Percentiles rank a stretch among this genome's conserved stretches.
These are phyloP conservation scores for Chaetomium tenue DNA, from an alignment of 495 filamentous ascomycete species.

Conservation along the genomic window DNA sequence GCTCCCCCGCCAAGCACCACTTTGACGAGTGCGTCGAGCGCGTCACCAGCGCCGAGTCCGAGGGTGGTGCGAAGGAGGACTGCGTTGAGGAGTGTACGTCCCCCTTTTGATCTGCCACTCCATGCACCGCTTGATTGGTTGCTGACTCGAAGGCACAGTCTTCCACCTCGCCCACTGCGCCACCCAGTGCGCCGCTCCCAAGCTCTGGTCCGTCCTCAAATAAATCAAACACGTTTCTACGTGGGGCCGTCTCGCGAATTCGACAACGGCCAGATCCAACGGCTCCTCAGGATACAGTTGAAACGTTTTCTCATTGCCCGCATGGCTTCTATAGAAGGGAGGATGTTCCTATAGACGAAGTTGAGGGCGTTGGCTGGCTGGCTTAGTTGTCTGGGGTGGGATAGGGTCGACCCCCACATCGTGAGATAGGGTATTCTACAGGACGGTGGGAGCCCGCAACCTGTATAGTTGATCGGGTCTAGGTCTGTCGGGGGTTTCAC, in stretches of 20 bases:
- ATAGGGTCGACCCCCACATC: slow-evolving; percentile 1
- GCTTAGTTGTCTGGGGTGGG: not conserved
- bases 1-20: slow-evolving; percentile 89
- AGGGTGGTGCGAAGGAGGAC: slow-evolving; percentile 72
- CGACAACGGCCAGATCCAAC: slow-evolving; percentile 10
- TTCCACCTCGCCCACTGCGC: slow-evolving; percentile 98
- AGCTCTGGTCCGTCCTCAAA: slow-evolving; percentile 87
- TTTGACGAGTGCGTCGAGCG: slow-evolving; percentile 96
- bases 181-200: slow-evolving; percentile 85
- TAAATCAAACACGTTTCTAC: slow-evolving; percentile 48
- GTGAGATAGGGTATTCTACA: not conserved
- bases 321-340: slow-evolving; percentile 21
- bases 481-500: slow-evolving; percentile 12
- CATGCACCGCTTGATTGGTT: not conserved
- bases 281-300: slow-evolving; percentile 17
- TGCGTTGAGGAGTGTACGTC: slow-evolving; percentile 98
- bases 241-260: slow-evolving; percentile 7
- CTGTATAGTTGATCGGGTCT: slow-evolving; percentile 23
- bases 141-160: slow-evolving; percentile 54
- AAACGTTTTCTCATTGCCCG: slow-evolving; percentile 15
- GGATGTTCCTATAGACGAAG: slow-evolving; percentile 17
- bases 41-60: slow-evolving; percentile 69
- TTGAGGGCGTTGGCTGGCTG: not conserved
- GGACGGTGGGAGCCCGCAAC: slow-evolving; percentile 10
- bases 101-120: slow-evolving; percentile 8